Evolutionary conservation across 2,329 filamentous ascomycete species (phyloP).

Genomic region (Niveomyces coronatus): DNA sequence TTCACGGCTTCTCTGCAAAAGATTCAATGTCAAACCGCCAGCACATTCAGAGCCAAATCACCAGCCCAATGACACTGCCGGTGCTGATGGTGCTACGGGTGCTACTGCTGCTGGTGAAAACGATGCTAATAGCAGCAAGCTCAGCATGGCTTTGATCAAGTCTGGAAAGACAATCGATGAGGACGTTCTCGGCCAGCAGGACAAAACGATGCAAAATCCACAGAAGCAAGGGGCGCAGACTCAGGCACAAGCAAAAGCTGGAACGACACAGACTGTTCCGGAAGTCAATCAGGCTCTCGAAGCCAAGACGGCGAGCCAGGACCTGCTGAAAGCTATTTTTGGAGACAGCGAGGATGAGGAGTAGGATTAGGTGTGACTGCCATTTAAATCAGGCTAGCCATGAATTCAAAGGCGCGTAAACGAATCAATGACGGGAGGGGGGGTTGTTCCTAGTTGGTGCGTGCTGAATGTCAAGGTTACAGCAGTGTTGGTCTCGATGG

Average conservation of each 20-base stretch:
- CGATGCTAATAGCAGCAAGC: too few relatives aligned
- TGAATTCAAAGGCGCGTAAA: neutral
- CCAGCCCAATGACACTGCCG: conserved; percentile 8
- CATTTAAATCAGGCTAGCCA: too few relatives aligned
- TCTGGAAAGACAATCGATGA: conserved; percentile 1
- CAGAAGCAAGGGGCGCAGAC: conserved; percentile 5
- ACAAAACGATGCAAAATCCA: too few relatives aligned
- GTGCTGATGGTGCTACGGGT: neutral
- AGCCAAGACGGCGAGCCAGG: conserved; percentile 62
- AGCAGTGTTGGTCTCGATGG: too few relatives aligned
- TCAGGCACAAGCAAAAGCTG: conserved; percentile 11
- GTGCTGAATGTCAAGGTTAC: too few relatives aligned
- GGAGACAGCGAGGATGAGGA: conserved; percentile 69
- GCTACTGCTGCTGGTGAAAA: conserved; percentile 2
- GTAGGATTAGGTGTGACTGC: conserved; percentile 2
- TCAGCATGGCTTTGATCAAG: conserved; percentile 12
- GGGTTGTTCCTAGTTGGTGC: too few relatives aligned
- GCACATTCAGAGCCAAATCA: conserved; percentile 50
- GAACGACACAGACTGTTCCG: conserved; percentile 45
- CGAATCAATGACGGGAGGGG: too few relatives aligned
- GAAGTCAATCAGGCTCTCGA: conserved; percentile 62
- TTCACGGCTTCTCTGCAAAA: conserved; percentile 78
- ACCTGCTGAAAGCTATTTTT: conserved; percentile 87
- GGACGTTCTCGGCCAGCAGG: too few relatives aligned
- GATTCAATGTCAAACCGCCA: conserved; percentile 79